These are phyloP conservation scores for Clarireedia monteithiana DNA, from an alignment of 2,329 filamentous ascomycete genomes.

Conservation along the genomic window DNA sequence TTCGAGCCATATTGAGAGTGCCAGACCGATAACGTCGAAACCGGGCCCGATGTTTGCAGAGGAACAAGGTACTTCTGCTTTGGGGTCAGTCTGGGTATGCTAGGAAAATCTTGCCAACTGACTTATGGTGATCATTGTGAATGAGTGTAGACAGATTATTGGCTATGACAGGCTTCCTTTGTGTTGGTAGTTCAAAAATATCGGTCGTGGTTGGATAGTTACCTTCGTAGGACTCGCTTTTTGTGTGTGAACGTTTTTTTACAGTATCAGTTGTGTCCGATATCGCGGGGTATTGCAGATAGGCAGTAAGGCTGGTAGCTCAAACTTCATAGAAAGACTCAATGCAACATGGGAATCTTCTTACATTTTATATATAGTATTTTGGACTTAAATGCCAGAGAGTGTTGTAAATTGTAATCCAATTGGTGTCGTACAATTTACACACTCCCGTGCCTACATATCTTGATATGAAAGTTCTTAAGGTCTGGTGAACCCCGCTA, in stretches of 20 bases:
- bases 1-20: slow-evolving; percentile 89
- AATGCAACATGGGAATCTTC: too few relatives aligned
- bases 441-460: too few relatives aligned
- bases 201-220: neutral
- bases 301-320: neutral
- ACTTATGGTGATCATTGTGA: slow-evolving; percentile 22
- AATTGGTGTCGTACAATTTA: too few relatives aligned
- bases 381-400: too few relatives aligned
- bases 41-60: slow-evolving; percentile 96
- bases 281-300: neutral
- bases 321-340: neutral
- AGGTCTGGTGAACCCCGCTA: neutral
- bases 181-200: too few relatives aligned
- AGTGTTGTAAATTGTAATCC: too few relatives aligned
- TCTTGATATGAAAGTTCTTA: neutral
- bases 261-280: slow-evolving; percentile 5
- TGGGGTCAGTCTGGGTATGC: neutral
- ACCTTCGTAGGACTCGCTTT: neutral
- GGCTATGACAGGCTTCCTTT: too few relatives aligned
- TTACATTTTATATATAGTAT: too few relatives aligned
- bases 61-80: slow-evolving; percentile 68
- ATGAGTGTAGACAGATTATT: too few relatives aligned
- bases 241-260: neutral
- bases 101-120: slow-evolving; percentile 2
- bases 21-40: slow-evolving; percentile 95